A percentile compares a stretch with the other conserved stretches of the same genome.
phyloP scores from a whole-genome alignment of 148 eudicot species.

The Polygonum aviculare region DNA sequence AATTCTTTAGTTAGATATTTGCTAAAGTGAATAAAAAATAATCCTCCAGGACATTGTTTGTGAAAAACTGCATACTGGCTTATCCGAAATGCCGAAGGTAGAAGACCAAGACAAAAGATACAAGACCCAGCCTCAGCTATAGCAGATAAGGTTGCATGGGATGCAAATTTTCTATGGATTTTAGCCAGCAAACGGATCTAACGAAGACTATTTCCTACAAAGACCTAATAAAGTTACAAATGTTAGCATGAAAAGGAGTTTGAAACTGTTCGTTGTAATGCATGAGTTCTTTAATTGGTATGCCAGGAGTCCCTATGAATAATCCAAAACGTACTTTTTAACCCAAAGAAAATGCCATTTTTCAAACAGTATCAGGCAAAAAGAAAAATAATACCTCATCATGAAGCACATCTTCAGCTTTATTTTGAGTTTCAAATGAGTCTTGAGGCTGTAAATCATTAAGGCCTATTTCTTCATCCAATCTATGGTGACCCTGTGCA shows the following conservation, averaged over 20 bases:
- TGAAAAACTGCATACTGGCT: background rate
- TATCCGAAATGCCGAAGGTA: background rate
- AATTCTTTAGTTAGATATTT: background rate
- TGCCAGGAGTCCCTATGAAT: background rate
- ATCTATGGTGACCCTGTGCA: constrained; percentile 21
- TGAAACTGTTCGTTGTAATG: background rate
- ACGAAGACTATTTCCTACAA: background rate
- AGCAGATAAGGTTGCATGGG: background rate
- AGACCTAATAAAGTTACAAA: background rate
- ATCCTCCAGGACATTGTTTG: background rate
- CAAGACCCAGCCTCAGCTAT: background rate
- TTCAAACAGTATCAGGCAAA: background rate
- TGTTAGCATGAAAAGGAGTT: background rate
- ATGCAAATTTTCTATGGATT: background rate
- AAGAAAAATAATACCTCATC: constrained; percentile 21
- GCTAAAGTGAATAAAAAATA: background rate
- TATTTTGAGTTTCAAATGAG: constrained; percentile 29
- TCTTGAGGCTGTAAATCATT: constrained; percentile 18
- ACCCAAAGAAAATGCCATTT: background rate
- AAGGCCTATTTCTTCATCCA: constrained; percentile 23
- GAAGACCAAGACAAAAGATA: background rate
- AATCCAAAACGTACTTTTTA: background rate
- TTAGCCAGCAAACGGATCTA: background rate
- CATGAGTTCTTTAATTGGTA: background rate
- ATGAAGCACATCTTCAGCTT: constrained; percentile 19